Conservation (phyloP, 768 basidiomycete species). For the Kwoniella sp. region DNA sequence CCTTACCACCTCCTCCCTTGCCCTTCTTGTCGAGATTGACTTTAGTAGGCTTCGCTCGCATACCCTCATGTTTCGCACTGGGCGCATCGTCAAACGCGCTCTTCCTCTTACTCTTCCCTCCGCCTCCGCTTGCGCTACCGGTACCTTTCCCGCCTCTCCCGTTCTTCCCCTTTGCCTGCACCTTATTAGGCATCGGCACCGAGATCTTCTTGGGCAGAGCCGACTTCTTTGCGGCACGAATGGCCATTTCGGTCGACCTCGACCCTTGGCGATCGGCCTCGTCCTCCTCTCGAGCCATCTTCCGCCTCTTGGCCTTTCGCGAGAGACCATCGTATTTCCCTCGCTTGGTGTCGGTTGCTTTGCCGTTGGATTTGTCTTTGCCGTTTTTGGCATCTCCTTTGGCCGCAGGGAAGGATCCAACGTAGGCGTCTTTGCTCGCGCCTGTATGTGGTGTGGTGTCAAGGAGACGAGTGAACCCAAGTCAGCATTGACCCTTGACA, state of each 20-base stretch:
- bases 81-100: conserved; percentile 43
- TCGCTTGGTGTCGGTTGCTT: conserved; percentile 46
- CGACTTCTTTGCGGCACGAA: conserved; percentile 84
- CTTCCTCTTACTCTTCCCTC: conserved; percentile 20
- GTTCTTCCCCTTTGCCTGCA: conserved; percentile 22
- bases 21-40: conserved; percentile 40
- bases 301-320: conserved; percentile 83
- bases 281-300: conserved; percentile 81
- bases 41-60: conserved; percentile 42
- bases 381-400: conserved; percentile 50
- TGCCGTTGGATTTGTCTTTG: conserved; percentile 52
- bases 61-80: conserved; percentile 39
- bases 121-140: background rate
- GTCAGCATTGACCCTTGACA: conserved; percentile 3
- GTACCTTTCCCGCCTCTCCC: conserved; percentile 26
- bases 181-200: conserved; percentile 56
- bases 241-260: conserved; percentile 68
- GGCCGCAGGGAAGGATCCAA: conserved; percentile 60
- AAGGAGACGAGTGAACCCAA: background rate
- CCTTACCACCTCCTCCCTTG: conserved; percentile 22
- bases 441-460: too few relatives aligned
- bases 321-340: conserved; percentile 68
- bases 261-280: conserved; percentile 62
- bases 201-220: conserved; percentile 75
- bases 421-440: conserved; percentile 74